These are phyloP conservation scores for Entomortierella beljakovae DNA, from an alignment of 192 early-diverging fungal species.

Conservation along the genomic window DNA sequence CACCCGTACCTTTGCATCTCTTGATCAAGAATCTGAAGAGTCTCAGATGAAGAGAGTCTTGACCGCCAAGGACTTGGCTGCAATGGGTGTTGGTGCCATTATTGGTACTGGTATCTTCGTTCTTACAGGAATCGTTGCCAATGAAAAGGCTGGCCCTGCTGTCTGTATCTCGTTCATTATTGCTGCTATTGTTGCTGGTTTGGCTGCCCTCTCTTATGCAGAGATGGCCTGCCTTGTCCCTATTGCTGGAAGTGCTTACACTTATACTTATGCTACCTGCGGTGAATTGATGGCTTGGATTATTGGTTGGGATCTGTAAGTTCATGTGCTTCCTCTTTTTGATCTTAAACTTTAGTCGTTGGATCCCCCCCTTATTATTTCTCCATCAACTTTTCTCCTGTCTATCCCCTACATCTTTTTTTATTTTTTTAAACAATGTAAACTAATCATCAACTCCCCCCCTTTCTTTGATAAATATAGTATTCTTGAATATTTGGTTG, in stretches of 20 bases:
- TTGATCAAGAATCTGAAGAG: constrained; percentile 48
- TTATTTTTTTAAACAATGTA: background rate
- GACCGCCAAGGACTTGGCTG: constrained; percentile 68
- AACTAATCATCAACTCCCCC: too few relatives aligned
- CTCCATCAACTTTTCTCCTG: too few relatives aligned
- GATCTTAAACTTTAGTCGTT: too few relatives aligned
- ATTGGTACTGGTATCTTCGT: constrained; percentile 90
- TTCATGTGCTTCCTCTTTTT: too few relatives aligned
- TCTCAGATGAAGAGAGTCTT: constrained; percentile 69
- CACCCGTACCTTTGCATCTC: constrained; percentile 39
- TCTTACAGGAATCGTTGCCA: constrained; percentile 77
- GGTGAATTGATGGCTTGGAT: constrained; percentile 93
- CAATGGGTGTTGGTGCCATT: constrained; percentile 79
- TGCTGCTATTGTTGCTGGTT: constrained; percentile 78
- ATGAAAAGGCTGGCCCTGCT: constrained; percentile 83
- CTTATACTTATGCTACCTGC: constrained; percentile 87
- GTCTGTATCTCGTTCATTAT: constrained; percentile 85
- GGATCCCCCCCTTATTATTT: too few relatives aligned
- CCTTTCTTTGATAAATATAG: background rate
- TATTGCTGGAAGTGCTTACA: constrained; percentile 86
- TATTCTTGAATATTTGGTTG: constrained; percentile 89
- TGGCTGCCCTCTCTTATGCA: constrained; percentile 87
- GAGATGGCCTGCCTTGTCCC: constrained; percentile 90
- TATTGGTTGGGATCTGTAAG: constrained; percentile 88
- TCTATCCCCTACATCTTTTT: background rate